A percentile compares a stretch with the other conserved stretches of the same genome.
phyloP scores from a whole-genome alignment of 495 filamentous ascomycete genomes.

The Penicillium canariense region DNA sequence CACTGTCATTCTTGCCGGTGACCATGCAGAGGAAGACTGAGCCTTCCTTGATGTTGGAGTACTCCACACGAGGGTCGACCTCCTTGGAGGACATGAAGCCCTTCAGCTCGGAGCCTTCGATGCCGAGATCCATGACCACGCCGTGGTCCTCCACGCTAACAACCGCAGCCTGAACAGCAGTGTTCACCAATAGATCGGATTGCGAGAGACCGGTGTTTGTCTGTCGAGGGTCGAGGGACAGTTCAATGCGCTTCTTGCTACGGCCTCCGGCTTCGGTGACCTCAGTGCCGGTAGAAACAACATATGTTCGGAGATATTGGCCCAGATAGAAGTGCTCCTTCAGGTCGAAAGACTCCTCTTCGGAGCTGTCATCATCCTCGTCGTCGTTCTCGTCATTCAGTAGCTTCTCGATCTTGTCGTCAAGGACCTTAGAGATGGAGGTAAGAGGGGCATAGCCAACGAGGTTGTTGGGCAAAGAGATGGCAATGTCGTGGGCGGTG shows the following conservation, averaged over 20 bases:
- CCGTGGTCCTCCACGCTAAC: constrained; percentile 93
- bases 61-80: constrained; percentile 56
- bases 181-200: constrained; percentile 66
- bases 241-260: constrained; percentile 75
- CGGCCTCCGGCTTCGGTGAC: constrained; percentile 59
- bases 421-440: constrained; percentile 74
- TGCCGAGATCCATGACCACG: constrained; percentile 85
- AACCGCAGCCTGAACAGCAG: constrained; percentile 82
- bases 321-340: constrained; percentile 73
- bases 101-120: constrained; percentile 62
- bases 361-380: constrained; percentile 51
- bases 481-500: constrained; percentile 68
- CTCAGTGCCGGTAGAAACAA: constrained; percentile 63
- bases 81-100: constrained; percentile 93
- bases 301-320: constrained; percentile 84
- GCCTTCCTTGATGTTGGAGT: constrained; percentile 68
- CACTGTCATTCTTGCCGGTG: constrained; percentile 69
- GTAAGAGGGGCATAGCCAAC: constrained; percentile 87
- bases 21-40: constrained; percentile 80
- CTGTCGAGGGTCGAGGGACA: constrained; percentile 73
- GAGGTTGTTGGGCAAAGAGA: constrained; percentile 89
- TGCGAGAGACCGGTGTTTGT: constrained; percentile 71
- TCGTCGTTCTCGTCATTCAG: constrained; percentile 56
- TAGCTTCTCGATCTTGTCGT: constrained; percentile 63
- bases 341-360: constrained; percentile 62